phyloP scores from a whole-genome alignment of 306 rosid genomes.

The Nissolia schottii region DNA sequence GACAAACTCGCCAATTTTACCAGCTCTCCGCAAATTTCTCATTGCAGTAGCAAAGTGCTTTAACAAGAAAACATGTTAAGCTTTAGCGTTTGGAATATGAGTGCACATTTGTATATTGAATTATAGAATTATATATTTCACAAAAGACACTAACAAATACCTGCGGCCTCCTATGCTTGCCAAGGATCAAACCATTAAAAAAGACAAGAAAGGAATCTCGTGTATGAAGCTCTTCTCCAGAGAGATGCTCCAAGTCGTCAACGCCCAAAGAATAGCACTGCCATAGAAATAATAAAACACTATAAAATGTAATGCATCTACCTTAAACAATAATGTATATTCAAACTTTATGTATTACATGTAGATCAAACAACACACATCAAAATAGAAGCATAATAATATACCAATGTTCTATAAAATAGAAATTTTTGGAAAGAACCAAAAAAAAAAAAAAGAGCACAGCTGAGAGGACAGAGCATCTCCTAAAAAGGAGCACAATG shows the following conservation, averaged over 20 bases:
- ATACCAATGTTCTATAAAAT: neutral
- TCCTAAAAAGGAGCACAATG: no score
- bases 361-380: neutral
- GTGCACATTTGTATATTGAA: neutral
- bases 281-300: slow-evolving; percentile 17
- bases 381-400: neutral
- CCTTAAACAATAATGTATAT: neutral
- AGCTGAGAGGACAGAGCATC: neutral
- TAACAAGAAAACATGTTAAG: slow-evolving; percentile 3
- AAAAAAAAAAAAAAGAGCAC: neutral
- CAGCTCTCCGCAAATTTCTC: slow-evolving; percentile 84
- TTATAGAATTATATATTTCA: neutral
- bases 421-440: neutral
- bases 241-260: slow-evolving; percentile 73
- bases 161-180: slow-evolving; percentile 91
- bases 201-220: slow-evolving; percentile 83
- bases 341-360: neutral
- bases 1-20: slow-evolving; percentile 86
- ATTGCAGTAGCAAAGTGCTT: slow-evolving; percentile 62
- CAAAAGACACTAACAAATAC: slow-evolving; percentile 29
- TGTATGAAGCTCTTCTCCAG: slow-evolving; percentile 87
- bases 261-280: slow-evolving; percentile 76
- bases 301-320: slow-evolving; percentile 13
- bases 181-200: slow-evolving; percentile 86
- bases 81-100: neutral